phyloP scores from a whole-genome alignment of 2,329 filamentous ascomycete genomes.

The Plectosphaerella sp. region DNA sequence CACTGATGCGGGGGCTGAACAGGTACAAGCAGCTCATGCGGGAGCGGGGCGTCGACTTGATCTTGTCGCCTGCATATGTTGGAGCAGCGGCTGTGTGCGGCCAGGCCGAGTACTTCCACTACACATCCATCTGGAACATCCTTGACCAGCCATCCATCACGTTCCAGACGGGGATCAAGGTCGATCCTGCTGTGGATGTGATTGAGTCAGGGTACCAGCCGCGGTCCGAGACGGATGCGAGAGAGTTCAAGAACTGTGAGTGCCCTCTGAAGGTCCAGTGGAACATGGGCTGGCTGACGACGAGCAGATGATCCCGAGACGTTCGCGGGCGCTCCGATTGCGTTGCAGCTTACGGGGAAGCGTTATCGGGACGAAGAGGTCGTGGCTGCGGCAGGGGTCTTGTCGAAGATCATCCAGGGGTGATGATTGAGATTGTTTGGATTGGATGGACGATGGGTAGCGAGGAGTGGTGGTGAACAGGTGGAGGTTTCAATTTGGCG shows the following conservation, averaged over 20 bases:
- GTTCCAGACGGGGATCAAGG: slow-evolving; percentile 18
- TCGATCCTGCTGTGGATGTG: background rate
- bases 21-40: slow-evolving; percentile 13
- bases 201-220: background rate
- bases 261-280: background rate
- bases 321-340: slow-evolving; percentile 1
- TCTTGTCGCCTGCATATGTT: slow-evolving; percentile 19
- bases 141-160: slow-evolving; percentile 20
- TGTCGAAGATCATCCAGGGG: slow-evolving; percentile 1
- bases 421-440: too few species aligned
- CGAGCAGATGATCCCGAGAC: slow-evolving; percentile 3
- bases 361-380: slow-evolving; percentile 8
- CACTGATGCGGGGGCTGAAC: background rate
- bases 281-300: background rate
- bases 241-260: slow-evolving; percentile 7
- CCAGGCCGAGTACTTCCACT: slow-evolving; percentile 17
- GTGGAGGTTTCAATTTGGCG: too few species aligned
- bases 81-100: slow-evolving; percentile 15
- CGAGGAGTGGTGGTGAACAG: too few species aligned
- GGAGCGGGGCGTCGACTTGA: slow-evolving; percentile 18
- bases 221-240: background rate
- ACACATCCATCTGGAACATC: slow-evolving; percentile 25
- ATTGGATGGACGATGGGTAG: too few species aligned
- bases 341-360: slow-evolving; percentile 5
- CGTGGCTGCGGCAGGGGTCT: slow-evolving; percentile 2